Evolutionary conservation across 1,139 yeast genomes (phyloP), one percentile per base, ranked within the genome.

Genomic region (Zygosaccharomyces sapae): DNA sequence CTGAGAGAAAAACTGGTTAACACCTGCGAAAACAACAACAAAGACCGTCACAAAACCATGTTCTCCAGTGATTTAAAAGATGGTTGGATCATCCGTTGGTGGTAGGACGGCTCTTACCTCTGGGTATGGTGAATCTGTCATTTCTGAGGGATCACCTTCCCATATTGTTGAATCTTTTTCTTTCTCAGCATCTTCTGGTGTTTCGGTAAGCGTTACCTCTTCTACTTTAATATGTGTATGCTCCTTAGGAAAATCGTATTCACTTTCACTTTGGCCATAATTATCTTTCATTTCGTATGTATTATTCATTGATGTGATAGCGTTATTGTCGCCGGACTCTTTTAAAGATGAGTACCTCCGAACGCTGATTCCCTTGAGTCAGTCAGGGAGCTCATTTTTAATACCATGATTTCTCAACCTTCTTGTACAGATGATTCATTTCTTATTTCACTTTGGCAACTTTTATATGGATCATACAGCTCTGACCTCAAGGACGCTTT

Each of bases 81-180:
- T 54, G 3, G 69, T 52, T 1, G 72, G 69, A 57, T 76, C 80
- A 59, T 76, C 80, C 16, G 68, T 62, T 9, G 73, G 68, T 4
- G 80, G 76, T 35, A 77, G 80, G 5, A 78, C 74, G 22, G 79
- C 77, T 66, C 81, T 71, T 41, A 76, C 81, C 58, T 76, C 80
- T 0, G 80, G 75, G 56, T 74, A 74, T 12, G 79, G 79, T 7
- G 79, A 75, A 55, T 76, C 79, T 51, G 73, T 75, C 65, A 68
- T 58, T 12, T 41, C 46, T 1, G 66, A 53, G 3, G 68, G 65
- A 45, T 68, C 67, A 5, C 72, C 72, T 35, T 66, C 68, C 48
- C 61, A 48, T 9, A 45, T 38, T n/a, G 43, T 29, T 2, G 43
- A 41, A 45, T 43, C 51, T n/a, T 19, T 12, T 6, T 4, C 31